These are phyloP conservation scores for Phalaenopsis aphrodite DNA, from an alignment of 106 monocot species.

Conservation along the genomic window DNA sequence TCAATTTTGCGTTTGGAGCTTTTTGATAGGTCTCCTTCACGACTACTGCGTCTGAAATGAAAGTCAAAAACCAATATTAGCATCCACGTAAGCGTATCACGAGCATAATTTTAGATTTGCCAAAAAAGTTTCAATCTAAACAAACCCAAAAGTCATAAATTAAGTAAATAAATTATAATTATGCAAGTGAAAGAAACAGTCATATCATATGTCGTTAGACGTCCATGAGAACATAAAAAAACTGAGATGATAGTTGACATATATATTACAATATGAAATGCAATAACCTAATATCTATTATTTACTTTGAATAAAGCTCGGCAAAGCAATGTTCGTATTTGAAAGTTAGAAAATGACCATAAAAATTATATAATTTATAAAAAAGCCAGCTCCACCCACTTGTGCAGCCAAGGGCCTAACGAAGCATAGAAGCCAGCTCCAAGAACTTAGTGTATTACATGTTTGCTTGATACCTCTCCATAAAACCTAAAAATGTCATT, in stretches of 20 bases:
- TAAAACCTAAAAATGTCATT: neutral
- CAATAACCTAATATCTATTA: neutral
- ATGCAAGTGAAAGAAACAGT: neutral
- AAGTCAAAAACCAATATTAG: neutral
- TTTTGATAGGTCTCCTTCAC: constrained; percentile 1
- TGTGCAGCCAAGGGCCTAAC: neutral
- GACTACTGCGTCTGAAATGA: neutral
- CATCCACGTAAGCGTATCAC: neutral
- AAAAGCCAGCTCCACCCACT: neutral
- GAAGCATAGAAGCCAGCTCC: neutral
- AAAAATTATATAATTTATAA: neutral
- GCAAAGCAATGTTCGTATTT: no score
- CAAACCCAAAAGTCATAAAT: neutral
- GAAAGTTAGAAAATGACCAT: neutral
- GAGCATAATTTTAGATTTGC: neutral
- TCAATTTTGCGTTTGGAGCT: constrained; percentile 7
- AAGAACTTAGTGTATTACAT: neutral
- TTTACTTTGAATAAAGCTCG: no score
- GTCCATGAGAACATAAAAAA: neutral
- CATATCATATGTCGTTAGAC: neutral
- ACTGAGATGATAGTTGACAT: neutral
- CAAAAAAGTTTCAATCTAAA: neutral
- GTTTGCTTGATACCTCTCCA: neutral
- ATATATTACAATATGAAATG: neutral
- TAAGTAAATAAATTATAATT: neutral